These are phyloP conservation scores for Leucoagaricus sp. DNA, from an alignment of 1,284 basidiomycete genomes.

Conservation along the genomic window DNA sequence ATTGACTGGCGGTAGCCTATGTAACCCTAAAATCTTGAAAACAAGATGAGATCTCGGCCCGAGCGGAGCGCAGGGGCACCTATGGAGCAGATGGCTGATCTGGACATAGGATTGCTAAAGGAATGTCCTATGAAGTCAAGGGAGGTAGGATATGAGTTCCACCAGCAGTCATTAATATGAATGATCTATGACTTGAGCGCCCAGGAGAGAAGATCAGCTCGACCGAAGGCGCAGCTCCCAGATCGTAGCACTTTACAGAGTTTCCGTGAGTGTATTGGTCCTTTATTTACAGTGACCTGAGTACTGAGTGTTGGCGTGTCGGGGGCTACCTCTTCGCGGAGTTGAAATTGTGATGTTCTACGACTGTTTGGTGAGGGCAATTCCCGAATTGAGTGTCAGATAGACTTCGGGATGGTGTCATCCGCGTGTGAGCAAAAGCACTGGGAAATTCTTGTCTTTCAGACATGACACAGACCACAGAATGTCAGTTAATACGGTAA, in stretches of 20 bases:
- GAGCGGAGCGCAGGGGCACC: background rate
- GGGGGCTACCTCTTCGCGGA: background rate
- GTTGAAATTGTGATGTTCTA: constrained; percentile 10
- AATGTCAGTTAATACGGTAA: background rate
- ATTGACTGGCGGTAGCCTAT: background rate
- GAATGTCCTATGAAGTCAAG: background rate
- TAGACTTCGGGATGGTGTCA: constrained; percentile 11
- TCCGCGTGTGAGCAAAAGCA: constrained; percentile 8
- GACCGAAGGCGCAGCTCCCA: too few species aligned
- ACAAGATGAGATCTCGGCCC: constrained; percentile 5
- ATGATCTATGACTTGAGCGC: too few species aligned
- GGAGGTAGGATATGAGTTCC: background rate
- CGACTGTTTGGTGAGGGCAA: constrained; percentile 8
- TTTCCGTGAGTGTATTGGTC: too few species aligned
- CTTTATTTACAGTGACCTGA: too few species aligned
- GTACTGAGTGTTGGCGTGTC: background rate
- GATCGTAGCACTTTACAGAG: too few species aligned
- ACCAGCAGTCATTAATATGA: background rate
- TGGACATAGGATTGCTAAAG: background rate
- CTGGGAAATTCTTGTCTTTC: background rate
- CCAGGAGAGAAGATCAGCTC: too few species aligned
- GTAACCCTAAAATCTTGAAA: background rate
- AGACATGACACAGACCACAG: background rate
- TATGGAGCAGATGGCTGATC: background rate
- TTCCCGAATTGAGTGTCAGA: constrained; percentile 12